Percentiles rank a stretch among this genome's conserved stretches.
phyloP scores from a whole-genome alignment of 169 alveolate genomes.

The Cyclospora cayetanensis region DNA sequence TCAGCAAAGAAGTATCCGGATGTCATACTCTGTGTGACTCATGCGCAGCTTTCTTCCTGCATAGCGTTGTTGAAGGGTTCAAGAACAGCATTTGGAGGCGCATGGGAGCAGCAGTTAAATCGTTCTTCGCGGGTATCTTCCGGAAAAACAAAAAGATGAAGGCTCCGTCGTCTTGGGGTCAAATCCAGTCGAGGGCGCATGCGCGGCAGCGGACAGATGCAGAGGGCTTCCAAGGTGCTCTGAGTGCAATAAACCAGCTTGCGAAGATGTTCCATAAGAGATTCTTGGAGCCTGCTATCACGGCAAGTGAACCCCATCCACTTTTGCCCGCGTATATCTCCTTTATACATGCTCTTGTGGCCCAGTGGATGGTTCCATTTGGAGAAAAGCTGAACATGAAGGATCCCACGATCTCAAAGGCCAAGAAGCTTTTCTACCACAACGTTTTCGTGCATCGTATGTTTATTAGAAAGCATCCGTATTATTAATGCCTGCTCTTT shows the following conservation, averaged over 20 bases:
- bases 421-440: constrained; percentile 64
- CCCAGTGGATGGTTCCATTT: constrained; percentile 31
- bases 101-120: constrained; percentile 13
- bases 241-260: not conserved
- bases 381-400: not conserved
- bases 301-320: not conserved
- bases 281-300: not conserved
- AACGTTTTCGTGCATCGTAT: constrained; percentile 28
- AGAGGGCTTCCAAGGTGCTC: constrained; percentile 58
- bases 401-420: constrained; percentile 30
- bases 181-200: not conserved
- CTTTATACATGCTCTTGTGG: constrained; percentile 25
- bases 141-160: constrained; percentile 6
- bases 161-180: constrained; percentile 42
- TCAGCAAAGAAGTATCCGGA: not conserved
- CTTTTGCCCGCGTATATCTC: not conserved
- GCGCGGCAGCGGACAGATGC: not conserved
- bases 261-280: not conserved
- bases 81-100: not conserved
- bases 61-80: constrained; percentile 46
- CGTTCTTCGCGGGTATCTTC: constrained; percentile 42
- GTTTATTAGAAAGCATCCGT: not conserved
- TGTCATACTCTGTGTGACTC: not conserved
- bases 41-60: constrained; percentile 58
- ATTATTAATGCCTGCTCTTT: not conserved